phyloP scores from a whole-genome alignment of 2,329 filamentous ascomycete species.

The Monosporascus sp. region DNA sequence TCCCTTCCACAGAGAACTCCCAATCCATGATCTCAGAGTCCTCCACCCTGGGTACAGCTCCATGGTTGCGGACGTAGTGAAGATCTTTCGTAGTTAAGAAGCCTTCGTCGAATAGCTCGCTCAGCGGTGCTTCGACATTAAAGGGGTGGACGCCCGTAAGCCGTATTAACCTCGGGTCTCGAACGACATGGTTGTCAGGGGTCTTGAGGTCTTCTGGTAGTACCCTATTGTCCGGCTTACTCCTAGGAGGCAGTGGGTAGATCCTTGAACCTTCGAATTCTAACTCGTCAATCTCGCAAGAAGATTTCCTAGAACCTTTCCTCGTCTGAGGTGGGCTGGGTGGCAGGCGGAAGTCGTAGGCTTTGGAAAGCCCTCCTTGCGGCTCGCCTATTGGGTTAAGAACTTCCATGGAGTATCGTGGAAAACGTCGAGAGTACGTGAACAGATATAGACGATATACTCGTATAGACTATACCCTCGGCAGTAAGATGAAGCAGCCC shows the following conservation, averaged over 20 bases:
- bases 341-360: constrained; percentile 23
- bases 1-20: constrained; percentile 77
- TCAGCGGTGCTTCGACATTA: constrained; percentile 82
- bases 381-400: constrained; percentile 2
- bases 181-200: constrained; percentile 73
- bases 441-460: no score
- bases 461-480: no score
- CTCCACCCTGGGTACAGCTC: constrained; percentile 68
- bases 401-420: constrained; percentile 6
- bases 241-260: constrained; percentile 66
- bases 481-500: background rate
- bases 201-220: constrained; percentile 75
- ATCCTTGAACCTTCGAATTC: constrained; percentile 13
- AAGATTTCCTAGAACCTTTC: constrained; percentile 29
- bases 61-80: constrained; percentile 91
- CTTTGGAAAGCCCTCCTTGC: constrained; percentile 10
- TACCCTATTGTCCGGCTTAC: constrained; percentile 51
- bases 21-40: constrained; percentile 71
- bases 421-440: no score
- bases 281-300: constrained; percentile 12
- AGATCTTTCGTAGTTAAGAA: constrained; percentile 84
- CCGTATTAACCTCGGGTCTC: constrained; percentile 77
- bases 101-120: constrained; percentile 69
- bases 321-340: constrained; percentile 36
- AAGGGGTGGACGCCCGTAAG: constrained; percentile 87